Conservation (phyloP, 2,329 filamentous ascomycete species). For the Ascochyta koolunga region DNA sequence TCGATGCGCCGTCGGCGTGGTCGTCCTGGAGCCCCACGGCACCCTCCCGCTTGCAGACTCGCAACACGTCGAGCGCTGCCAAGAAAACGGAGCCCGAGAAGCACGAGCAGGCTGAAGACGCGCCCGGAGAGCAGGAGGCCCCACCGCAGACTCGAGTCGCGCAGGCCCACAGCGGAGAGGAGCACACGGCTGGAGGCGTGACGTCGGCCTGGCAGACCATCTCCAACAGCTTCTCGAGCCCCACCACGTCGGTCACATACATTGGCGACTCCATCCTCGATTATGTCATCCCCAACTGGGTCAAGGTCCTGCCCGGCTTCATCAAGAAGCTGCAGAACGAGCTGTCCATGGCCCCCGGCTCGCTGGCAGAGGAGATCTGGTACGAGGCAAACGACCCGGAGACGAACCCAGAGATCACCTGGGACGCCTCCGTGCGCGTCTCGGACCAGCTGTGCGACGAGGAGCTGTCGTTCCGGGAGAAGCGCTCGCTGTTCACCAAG, state of each 20-base stretch:
- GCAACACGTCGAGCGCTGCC: slow-evolving; percentile 24
- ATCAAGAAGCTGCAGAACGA: slow-evolving; percentile 85
- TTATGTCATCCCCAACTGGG: slow-evolving; percentile 82
- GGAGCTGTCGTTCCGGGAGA: slow-evolving; percentile 75
- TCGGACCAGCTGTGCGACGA: slow-evolving; percentile 82
- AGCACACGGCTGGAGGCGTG: slow-evolving; percentile 20
- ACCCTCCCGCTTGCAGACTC: slow-evolving; percentile 11
- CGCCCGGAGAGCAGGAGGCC: slow-evolving; percentile 39
- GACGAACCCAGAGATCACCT: slow-evolving; percentile 84
- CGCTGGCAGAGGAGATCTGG: slow-evolving; percentile 93
- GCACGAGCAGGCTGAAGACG: slow-evolving; percentile 17
- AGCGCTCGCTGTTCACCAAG: slow-evolving; percentile 70
- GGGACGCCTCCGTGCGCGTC: slow-evolving; percentile 80
- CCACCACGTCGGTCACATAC: slow-evolving; percentile 40
- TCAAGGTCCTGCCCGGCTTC: slow-evolving; percentile 74
- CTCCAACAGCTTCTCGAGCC: slow-evolving; percentile 35
- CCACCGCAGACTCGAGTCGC: slow-evolving; percentile 44
- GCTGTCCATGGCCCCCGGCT: slow-evolving; percentile 84
- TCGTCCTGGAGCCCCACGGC: slow-evolving; percentile 24
- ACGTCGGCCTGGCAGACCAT: slow-evolving; percentile 45
- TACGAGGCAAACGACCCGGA: slow-evolving; percentile 82
- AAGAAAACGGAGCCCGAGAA: slow-evolving; percentile 25
- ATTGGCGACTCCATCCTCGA: slow-evolving; percentile 65
- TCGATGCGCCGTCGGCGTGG: slow-evolving; percentile 37
- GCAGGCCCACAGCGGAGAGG: slow-evolving; percentile 30